phyloP scores from a whole-genome alignment of 2,329 filamentous ascomycete genomes.

The Xylaria sp. region DNA sequence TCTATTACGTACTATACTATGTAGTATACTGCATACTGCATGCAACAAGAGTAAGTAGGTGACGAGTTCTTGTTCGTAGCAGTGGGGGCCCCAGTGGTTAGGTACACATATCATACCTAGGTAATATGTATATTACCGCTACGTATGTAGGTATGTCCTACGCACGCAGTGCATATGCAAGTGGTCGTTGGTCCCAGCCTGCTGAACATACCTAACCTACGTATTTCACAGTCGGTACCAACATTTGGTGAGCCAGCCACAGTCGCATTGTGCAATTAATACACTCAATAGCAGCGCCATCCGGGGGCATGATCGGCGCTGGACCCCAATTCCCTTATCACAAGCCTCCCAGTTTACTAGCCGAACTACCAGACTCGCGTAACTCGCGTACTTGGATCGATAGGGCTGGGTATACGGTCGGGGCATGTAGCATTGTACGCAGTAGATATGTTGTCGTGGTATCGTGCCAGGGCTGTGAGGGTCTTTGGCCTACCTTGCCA shows the following conservation, averaged over 20 bases:
- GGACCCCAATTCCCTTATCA: conserved; percentile 23
- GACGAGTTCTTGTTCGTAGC: too few species aligned
- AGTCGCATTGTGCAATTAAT: conserved; percentile 12
- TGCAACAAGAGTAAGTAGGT: too few species aligned
- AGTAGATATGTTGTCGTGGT: neutral
- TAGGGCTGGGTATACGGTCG: conserved; percentile 5
- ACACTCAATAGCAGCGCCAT: conserved; percentile 13
- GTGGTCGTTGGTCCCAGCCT: neutral
- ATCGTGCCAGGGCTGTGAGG: neutral
- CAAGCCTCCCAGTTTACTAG: too few species aligned
- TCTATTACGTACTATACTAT: too few species aligned
- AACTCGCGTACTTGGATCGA: neutral
- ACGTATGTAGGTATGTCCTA: neutral
- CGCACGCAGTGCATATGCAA: conserved; percentile 14
- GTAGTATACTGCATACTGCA: too few species aligned
- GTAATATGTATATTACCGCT: neutral
- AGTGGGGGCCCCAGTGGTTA: too few species aligned
- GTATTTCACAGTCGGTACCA: neutral
- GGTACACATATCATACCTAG: too few species aligned
- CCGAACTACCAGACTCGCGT: too few species aligned
- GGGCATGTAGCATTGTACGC: neutral
- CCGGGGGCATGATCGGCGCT: conserved; percentile 20
- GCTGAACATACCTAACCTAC: neutral
- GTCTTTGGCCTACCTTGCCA: conserved; percentile 4
- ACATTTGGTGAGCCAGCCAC: conserved; percentile 21